Conservation (phyloP, 129 eudicot species). For the Daucus carota region DNA sequence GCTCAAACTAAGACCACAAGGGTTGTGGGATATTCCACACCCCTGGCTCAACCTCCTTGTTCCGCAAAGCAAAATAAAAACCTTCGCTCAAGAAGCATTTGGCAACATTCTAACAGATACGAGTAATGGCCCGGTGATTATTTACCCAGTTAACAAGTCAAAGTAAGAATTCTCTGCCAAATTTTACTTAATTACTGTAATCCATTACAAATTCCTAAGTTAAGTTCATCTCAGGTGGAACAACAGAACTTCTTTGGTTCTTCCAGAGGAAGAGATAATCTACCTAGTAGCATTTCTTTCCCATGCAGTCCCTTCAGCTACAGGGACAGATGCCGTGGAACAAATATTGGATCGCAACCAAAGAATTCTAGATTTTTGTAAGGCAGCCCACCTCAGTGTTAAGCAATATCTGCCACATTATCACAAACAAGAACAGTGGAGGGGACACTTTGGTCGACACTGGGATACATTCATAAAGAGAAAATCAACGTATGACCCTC, state of each 20-base stretch:
- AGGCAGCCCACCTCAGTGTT: constrained; percentile 48
- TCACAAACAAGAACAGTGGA: constrained; percentile 66
- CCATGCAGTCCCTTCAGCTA: constrained; percentile 59
- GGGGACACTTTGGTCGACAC: constrained; percentile 68
- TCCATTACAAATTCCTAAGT: background rate
- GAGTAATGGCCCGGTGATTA: constrained; percentile 74
- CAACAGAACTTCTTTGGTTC: constrained; percentile 69
- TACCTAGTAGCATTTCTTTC: constrained; percentile 73
- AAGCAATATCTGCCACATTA: constrained; percentile 86
- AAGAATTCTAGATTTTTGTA: constrained; percentile 31
- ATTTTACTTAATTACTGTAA: background rate
- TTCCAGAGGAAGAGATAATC: constrained; percentile 72
- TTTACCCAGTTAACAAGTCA: constrained; percentile 77
- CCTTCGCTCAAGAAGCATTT: constrained; percentile 51
- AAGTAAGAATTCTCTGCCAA: constrained; percentile 28
- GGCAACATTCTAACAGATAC: constrained; percentile 64
- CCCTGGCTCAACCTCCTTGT: constrained; percentile 86
- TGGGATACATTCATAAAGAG: constrained; percentile 66
- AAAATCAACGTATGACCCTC: constrained; percentile 76
- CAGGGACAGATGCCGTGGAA: constrained; percentile 53
- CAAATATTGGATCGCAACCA: constrained; percentile 43
- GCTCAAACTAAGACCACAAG: constrained; percentile 52
- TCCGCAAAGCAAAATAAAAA: constrained; percentile 53
- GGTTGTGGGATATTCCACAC: constrained; percentile 83
- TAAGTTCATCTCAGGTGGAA: constrained; percentile 54